Percentiles rank a stretch among this genome's conserved stretches.
phyloP scores from a whole-genome alignment of 2,329 filamentous ascomycete genomes.

The Fusarium irregulare region DNA sequence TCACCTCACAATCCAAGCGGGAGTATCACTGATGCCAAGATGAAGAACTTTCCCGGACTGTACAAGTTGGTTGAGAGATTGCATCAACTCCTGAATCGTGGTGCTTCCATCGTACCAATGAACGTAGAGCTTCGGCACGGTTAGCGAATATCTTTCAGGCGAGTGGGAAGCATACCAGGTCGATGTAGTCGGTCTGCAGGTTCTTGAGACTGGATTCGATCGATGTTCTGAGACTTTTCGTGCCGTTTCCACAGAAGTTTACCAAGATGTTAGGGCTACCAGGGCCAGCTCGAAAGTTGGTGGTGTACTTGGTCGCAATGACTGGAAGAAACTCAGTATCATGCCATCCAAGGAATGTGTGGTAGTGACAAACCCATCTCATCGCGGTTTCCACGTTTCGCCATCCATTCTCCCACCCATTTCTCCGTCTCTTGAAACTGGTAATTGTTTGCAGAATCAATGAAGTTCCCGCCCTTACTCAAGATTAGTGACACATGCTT shows the following conservation, averaged over 20 bases:
- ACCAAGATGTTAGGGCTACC: slow-evolving; percentile 58
- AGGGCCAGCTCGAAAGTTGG: slow-evolving; percentile 62
- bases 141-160: not conserved
- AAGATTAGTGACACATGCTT: slow-evolving; percentile 19
- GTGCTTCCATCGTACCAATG: slow-evolving; percentile 78
- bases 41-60: slow-evolving; percentile 71
- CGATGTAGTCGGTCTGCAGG: slow-evolving; percentile 76
- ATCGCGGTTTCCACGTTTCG: slow-evolving; percentile 70
- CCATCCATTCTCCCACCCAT: slow-evolving; percentile 79
- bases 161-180: slow-evolving; percentile 59
- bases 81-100: slow-evolving; percentile 76
- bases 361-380: slow-evolving; percentile 63
- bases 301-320: slow-evolving; percentile 76
- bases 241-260: slow-evolving; percentile 69
- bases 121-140: slow-evolving; percentile 61
- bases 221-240: slow-evolving; percentile 69
- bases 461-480: slow-evolving; percentile 71
- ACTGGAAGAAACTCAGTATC: slow-evolving; percentile 54
- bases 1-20: slow-evolving; percentile 73
- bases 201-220: slow-evolving; percentile 68
- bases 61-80: slow-evolving; percentile 71
- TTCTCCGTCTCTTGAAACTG: slow-evolving; percentile 70
- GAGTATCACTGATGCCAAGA: slow-evolving; percentile 74
- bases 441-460: slow-evolving; percentile 78
- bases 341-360: not conserved